These are phyloP conservation scores for Rhytidiadelphus loreus DNA, from an alignment of 225 moss, liverwort and hornwort species.

Conservation along the genomic window DNA sequence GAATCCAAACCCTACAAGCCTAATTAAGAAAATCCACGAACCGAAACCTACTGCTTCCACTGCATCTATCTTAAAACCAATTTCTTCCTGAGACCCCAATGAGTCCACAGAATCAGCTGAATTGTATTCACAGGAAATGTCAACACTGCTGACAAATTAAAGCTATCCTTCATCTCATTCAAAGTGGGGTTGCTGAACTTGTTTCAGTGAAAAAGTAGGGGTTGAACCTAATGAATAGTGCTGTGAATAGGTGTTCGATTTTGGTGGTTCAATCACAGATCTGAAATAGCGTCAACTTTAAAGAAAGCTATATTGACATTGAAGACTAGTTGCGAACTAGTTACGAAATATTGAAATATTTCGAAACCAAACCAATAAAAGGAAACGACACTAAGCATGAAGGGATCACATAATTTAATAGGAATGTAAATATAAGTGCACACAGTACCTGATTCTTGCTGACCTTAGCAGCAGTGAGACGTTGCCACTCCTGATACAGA, in stretches of 20 bases:
- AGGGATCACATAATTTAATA: background rate
- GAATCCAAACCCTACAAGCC: too few relatives aligned
- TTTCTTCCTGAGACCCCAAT: slow-evolving; percentile 44
- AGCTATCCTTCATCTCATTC: background rate
- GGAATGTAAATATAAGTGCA: background rate
- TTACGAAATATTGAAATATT: background rate
- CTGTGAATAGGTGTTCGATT: background rate
- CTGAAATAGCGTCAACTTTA: background rate
- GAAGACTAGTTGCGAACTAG: background rate
- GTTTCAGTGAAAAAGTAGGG: background rate
- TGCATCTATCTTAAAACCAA: slow-evolving; percentile 77
- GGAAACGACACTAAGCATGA: background rate
- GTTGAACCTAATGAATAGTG: background rate
- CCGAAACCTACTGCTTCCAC: slow-evolving; percentile 95
- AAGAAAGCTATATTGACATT: background rate
- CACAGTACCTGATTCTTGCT: slow-evolving; percentile 68
- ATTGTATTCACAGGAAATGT: background rate
- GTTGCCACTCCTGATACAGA: slow-evolving; percentile 79
- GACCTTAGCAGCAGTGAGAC: slow-evolving; percentile 53
- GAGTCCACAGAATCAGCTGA: background rate
- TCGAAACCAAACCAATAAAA: background rate
- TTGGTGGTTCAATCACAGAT: background rate
- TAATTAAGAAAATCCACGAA: too few relatives aligned
- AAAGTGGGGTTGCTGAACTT: background rate
- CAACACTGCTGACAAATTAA: background rate